Conservation (phyloP, 257 asterid genomes). For the Plantago major region DNA sequence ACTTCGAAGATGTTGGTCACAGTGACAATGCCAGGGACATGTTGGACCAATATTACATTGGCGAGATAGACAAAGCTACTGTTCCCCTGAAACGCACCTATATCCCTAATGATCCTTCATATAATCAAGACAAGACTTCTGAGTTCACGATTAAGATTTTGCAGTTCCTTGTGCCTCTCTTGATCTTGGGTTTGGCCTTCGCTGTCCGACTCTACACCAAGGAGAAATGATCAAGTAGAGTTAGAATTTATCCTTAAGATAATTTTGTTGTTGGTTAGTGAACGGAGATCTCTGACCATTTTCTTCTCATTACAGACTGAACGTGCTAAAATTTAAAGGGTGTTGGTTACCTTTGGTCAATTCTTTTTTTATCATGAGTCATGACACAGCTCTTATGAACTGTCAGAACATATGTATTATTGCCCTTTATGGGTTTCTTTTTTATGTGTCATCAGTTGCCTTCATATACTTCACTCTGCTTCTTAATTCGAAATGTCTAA, state of each 20-base stretch:
- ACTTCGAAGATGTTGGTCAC: conserved; percentile 64
- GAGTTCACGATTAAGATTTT: conserved; percentile 64
- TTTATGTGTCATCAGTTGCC: too few relatives aligned
- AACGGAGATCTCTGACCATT: too few relatives aligned
- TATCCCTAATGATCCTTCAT: conserved; percentile 34
- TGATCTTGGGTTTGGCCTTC: conserved; percentile 72
- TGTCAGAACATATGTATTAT: too few relatives aligned
- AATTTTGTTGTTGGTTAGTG: not conserved
- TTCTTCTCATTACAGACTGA: too few relatives aligned
- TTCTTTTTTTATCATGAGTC: too few relatives aligned
- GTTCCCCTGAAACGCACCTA: conserved; percentile 52
- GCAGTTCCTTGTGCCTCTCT: conserved; percentile 73
- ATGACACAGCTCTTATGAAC: too few relatives aligned
- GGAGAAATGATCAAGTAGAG: conserved; percentile 36
- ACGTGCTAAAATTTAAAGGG: too few relatives aligned
- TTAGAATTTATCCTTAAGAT: not conserved
- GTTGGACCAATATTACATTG: conserved; percentile 44
- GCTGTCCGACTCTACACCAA: conserved; percentile 64
- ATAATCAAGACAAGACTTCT: conserved; percentile 61
- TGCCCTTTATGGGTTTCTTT: too few relatives aligned
- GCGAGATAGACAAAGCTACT: conserved; percentile 51
- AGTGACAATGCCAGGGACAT: conserved; percentile 45
- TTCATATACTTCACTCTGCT: too few relatives aligned
- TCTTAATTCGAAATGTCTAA: too few relatives aligned
- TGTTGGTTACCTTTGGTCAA: too few relatives aligned